Evolutionary conservation across 1,284 basidiomycete genomes (phyloP), one percentile per base, ranked within the genome.

Genomic region (Trametes hirsuta): DNA sequence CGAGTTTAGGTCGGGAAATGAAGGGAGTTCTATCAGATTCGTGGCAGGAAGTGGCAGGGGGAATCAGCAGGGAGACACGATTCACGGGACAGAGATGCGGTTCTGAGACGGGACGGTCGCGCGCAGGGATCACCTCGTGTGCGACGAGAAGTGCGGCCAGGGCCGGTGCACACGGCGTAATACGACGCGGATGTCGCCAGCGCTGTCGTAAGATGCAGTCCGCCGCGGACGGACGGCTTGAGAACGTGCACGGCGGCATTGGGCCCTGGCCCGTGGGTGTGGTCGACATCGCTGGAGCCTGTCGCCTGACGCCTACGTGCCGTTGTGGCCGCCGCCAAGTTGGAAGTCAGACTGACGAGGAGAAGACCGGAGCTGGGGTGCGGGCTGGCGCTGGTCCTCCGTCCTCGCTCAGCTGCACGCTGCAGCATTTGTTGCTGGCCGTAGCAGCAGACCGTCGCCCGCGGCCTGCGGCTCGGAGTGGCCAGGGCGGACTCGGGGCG

Each of bases 61-160:
- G 51, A 58, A 62, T 57, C 53, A 63, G 47, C 42, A 22, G 41
- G 30, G 49, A 34, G 53, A 35, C 22, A 58, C 46, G 55, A 59
- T 64, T 58, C 61, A 68, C 68, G 65, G 53, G 55, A 59, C 50
- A 54, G 47, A 12, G 35, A 45, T 41, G 48, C 41, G 41, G 41
- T 53, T 53, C 47, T 53, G 46, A 48, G 51, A 54, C 47, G 48
- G 53, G 54, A 52, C 62, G 66, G 64, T 62, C 62, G 57, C 35
- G 42, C 50, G 52, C 58, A 55, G 55, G 39, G 61, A 69, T 68
- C 68, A 68, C 70, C 68, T 71, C 69, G 68, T 69, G 68, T 59
- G 54, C 44, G 61, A 62, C 59, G 64, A 56, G 61, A 65, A 63
- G 60, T 15, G 45, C 47, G 54, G 44, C 54, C 34, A 41, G 55